Evolutionary conservation across 148 eudicot species (phyloP), one percentile per base, ranked within the genome.

Genomic region (Fagopyrum homotropicum): DNA sequence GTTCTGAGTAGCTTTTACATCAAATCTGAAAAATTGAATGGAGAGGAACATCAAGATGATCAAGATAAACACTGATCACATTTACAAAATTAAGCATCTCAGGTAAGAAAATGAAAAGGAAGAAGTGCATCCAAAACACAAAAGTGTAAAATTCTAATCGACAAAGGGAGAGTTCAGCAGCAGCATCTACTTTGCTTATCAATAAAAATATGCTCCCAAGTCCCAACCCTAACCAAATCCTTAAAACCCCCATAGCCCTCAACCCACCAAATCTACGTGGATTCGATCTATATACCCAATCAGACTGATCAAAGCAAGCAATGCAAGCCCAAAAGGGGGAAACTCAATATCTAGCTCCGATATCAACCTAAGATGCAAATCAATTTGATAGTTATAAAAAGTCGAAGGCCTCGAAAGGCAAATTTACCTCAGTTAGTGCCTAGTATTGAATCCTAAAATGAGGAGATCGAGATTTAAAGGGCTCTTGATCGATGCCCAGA

Each of bases 231-330:
- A 63, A 63, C 4, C 45, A 15, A 11, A 63, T 10, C 11, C 30
- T 29, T 30, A 11, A 63, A 26, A 63, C 4, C 69, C 9, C 40
- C 29, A 63, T 30, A 12, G 3, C 45, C 16, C 69, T 45, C 11
- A 35, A 66, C 12, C 17, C 52, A 49, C 52, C 52, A 49, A 49
- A 49, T 15, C 59, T 40, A 4, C 46, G 15, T 5, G 19, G 71
- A 66, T 66, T 66, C 47, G 46, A 35, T 17, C 46, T 35, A 66
- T 19, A 40, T 15, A 35, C 3, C 46, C 68, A 17, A 40, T 66
- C 71, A 66, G 46, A 66, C 14, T 43, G 46, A 40, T 64, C 46
- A 40, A 66, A 43, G 70, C 46, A 64, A 66, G 47, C 71, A 66
- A 66, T 66, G 47, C 71, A 66, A 66, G 40, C 46, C 46, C 29